Evolutionary conservation across 148 eudicot species (phyloP), one percentile per base, ranked within the genome.

Genomic region (Polygonum aviculare): DNA sequence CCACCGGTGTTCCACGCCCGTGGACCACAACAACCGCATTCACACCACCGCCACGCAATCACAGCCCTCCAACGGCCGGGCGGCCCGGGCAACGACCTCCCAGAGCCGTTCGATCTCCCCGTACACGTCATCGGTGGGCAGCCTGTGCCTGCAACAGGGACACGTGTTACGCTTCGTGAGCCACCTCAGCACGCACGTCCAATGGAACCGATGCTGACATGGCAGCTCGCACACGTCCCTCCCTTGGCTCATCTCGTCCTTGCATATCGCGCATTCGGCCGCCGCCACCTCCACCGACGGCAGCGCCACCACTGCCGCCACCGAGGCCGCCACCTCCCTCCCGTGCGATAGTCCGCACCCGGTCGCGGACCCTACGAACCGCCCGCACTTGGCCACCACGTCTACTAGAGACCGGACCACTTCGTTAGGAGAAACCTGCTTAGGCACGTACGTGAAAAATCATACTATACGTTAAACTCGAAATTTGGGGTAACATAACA

Each of bases 141-240:
- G 85, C 76, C 71, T 84, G 22, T 76, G 75, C 72, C 98, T 85
- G 72, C 98, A 94, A 39, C 93, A 89, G 18, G 98, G 98, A 69
- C 98, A 94, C 31, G 97, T 92, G 84, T 89, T 89, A 71, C 87
- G 81, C 78, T 83, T 86, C 77, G 76, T 80, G 47, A 94, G 82
- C 98, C 98, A 94, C 45, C 88, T 86, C 85, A 94, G 60, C 18
- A 92, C 85, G 54, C 98, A 94, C 72, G 78, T 82, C 98, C 98
- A 94, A 48, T 94, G 98, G 65, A 90, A 94, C 84, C 83, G 76
- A 74, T 94, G 98, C 22, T 80, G 73, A 73, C 98, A 94, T 4
- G 98, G 98, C 85, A 94, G 57, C 77, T 88, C 65, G 79, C 98
- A 92, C 54, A 89, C 95, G 14, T 90, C 93, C 79, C 97, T 92